Conservation (phyloP, 2,329 filamentous ascomycete genomes). For the Magnaporthales sp. region DNA sequence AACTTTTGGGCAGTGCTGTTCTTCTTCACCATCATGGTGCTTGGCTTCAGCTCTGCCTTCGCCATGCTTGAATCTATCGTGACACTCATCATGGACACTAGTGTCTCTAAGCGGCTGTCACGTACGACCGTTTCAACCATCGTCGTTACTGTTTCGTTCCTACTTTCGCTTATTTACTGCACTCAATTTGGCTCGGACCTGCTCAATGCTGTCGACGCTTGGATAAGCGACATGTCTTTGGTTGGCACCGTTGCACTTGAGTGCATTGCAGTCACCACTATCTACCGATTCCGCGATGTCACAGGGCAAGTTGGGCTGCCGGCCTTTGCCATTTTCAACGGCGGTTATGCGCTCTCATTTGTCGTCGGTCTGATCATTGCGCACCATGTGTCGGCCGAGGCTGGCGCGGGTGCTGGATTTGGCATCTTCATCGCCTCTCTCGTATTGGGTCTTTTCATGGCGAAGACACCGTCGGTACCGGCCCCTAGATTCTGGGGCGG, state of each 20-base stretch:
- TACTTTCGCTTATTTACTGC: not conserved
- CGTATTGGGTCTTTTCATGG: not conserved
- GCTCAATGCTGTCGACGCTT: not conserved
- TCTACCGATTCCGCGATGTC: not conserved
- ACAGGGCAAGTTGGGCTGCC: not conserved
- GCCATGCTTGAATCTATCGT: not conserved
- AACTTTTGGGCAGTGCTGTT: conserved; percentile 1
- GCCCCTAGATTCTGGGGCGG: not conserved
- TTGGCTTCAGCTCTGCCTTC: not conserved
- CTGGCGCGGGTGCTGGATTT: not conserved
- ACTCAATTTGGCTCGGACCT: not conserved
- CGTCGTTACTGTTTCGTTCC: not conserved
- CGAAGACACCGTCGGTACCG: not conserved
- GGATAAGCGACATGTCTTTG: not conserved
- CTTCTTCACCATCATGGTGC: not conserved
- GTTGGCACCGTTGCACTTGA: not conserved
- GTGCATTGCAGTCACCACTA: not conserved
- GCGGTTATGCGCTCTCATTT: not conserved
- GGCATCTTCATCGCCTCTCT: not conserved
- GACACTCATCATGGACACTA: not conserved
- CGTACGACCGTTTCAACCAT: not conserved
- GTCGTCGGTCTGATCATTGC: not conserved
- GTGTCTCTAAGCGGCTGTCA: not conserved
- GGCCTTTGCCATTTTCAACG: not conserved
- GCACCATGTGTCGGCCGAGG: not conserved